phyloP scores from a whole-genome alignment of 2,329 filamentous ascomycete genomes.

The Ceratocystis variospora region DNA sequence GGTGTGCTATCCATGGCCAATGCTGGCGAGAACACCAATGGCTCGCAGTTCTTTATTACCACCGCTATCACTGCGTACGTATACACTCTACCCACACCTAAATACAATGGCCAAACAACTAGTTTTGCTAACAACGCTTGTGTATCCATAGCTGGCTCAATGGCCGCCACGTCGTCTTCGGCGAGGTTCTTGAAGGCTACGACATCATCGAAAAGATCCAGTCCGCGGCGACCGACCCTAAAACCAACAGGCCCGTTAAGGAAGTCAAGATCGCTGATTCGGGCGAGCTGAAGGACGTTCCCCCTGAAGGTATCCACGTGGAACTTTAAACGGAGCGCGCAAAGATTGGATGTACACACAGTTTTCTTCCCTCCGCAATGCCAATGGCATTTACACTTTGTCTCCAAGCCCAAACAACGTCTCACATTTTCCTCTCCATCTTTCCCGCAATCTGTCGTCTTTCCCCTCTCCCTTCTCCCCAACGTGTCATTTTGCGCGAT shows the following conservation, averaged over 20 bases:
- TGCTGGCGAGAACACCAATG: slow-evolving; percentile 72
- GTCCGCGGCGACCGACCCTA: slow-evolving; percentile 46
- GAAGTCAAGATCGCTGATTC: slow-evolving; percentile 67
- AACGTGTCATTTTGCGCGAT: not conserved
- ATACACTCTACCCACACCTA: not conserved
- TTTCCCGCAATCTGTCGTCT: not conserved
- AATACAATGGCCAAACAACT: not conserved
- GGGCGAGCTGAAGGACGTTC: slow-evolving; percentile 61
- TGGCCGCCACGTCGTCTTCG: slow-evolving; percentile 74
- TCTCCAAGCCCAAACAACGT: not conserved
- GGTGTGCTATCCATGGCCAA: slow-evolving; percentile 78
- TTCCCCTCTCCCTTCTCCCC: not conserved
- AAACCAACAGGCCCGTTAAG: slow-evolving; percentile 53
- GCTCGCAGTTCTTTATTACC: slow-evolving; percentile 85
- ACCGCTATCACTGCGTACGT: slow-evolving; percentile 61
- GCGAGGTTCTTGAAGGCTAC: slow-evolving; percentile 76
- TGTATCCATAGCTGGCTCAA: slow-evolving; percentile 54
- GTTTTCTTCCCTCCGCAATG: not conserved
- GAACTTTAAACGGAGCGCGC: slow-evolving; percentile 51
- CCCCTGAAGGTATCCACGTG: slow-evolving; percentile 83
- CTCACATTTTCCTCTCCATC: not conserved
- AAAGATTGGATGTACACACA: not conserved
- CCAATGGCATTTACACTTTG: not conserved
- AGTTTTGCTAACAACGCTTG: not conserved
- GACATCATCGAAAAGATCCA: slow-evolving; percentile 69